Base-by-base conservation (phyloP, 345 rosid species). In the Durio zibethinus region DNA sequence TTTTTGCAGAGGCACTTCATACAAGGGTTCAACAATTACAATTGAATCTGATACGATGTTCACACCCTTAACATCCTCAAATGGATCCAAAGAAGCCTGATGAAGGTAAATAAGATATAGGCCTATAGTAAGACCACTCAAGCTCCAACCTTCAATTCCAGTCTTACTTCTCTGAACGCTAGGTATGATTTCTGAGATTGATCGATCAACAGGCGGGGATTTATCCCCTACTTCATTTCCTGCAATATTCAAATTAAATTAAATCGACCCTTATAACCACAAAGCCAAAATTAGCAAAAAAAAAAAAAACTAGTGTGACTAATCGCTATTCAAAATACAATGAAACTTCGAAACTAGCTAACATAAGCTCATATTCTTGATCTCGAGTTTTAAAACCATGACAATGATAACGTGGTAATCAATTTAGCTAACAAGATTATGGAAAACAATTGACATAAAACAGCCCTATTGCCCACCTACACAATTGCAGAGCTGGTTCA, bases 71-170 rank as follows among this genome's bases (percentile, higher is more conserved):
- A 90, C 86, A 72, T 95, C 93, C 74, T 90, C 97, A 42, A 83
- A 83, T 10, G 88, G 83, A 86, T 82, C 88, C 79, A 87, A 77
- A 27, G 96, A 90, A 29, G 94, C 87, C 83, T 95, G 98, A 67
- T 88, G 96, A 77, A 95, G 94, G 81, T 93, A 95, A 59, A 95
- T 89, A 79, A 93, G 94, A 86, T 87, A 95, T 38, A 96, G 82
- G 57, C 98, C 99, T n/a, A 94, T 79, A 1, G 98, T 94, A 73
- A 96, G 94, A 85, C 92, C 99, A 73, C 97, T 89, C 82, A 93
- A 85, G 85, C 93, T 92, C 99, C 99, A 96, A 77, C 89, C 98
- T 82, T 93, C 93, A 48, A 96, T 81, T 45, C 90, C 98, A 25
- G 84, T 89, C 89, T 90, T 96, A 85, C 97, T 92, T 86, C 85